Conservation (phyloP, 2,329 filamentous ascomycete genomes). For the Scleromitrula shiraiana region DNA sequence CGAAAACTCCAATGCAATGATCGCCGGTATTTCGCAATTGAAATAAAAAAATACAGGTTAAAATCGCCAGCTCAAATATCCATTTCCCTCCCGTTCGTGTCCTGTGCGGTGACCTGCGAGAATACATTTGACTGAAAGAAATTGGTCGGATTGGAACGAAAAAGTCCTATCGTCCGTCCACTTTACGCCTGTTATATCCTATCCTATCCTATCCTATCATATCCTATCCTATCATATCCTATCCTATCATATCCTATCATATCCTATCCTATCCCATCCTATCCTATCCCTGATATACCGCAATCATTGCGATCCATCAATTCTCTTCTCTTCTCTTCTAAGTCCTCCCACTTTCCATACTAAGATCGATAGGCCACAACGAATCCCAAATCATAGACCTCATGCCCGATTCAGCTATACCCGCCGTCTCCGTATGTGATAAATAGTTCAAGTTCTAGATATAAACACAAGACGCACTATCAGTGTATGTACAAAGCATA, state of each 20-base stretch:
- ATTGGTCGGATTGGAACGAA: no score
- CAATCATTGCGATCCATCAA: neutral
- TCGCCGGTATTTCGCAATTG: no score
- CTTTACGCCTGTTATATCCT: no score
- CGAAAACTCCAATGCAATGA: no score
- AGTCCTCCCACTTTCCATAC: constrained; percentile 38
- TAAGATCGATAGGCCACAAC: constrained; percentile 53
- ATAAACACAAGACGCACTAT: constrained; percentile 17
- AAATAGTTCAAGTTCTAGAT: constrained; percentile 6
- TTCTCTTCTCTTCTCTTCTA: neutral
- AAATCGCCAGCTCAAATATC: no score
- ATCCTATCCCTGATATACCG: neutral
- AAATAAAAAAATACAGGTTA: no score
- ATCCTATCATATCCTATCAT: neutral
- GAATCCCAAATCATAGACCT: constrained; percentile 54
- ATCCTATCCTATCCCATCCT: neutral
- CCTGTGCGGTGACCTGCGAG: no score
- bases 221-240: neutral
- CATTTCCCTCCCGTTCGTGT: no score
- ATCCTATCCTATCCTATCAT: no score
- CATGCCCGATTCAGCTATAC: constrained; percentile 23
- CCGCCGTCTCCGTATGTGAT: constrained; percentile 7
- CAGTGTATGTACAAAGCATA: constrained; percentile 19
- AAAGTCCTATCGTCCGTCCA: no score
- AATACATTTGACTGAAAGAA: no score